Base-by-base conservation (phyloP, 352 stramenopile species). In the Globisporangium nagaii region DNA sequence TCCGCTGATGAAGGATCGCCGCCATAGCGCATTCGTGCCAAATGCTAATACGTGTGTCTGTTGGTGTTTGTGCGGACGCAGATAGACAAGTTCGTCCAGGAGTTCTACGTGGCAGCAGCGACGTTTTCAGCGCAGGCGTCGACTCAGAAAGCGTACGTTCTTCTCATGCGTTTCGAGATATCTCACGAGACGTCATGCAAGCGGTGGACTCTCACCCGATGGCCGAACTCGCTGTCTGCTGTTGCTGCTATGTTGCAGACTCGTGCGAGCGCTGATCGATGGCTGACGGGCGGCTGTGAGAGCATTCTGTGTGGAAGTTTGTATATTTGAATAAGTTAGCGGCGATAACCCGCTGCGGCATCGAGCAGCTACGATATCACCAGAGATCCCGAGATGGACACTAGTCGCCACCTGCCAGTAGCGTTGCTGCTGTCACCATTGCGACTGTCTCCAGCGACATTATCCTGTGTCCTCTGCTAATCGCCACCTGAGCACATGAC, bases 81-180 rank as follows among this genome's bases (percentile, higher is more conserved):
- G 75, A 72, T 88, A 55, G 53, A 82, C 17, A 69, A 71, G 42
- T 84, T 88, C 22, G 63, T 88, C 6, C 53, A 75, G 28, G 75
- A 88, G 17, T 84, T 88, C 44, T 84, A 86, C 59, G 59, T 84
- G 3, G 70, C 71, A 3, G 70, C 78, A 0, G 72, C 78, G 4
- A 70, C 56, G 28, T 85, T 85, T 49, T 63, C 68, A 8, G 55
- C 70, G 1, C 75, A 86, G 32, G 56, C 57, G 0, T 44, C 60
- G 8, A 52, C 69, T 0, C 78, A 88, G 27, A 71, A 67, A 54
- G 31, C 35, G 77, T 85, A 66, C 47, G 74, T 63, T 15, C 6
- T 25, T 35, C 10, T 10, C 7, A 34, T 19, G 1, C 24, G 34
- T 47, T 22, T 34, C 8, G 10, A 45, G 40, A 4, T 9, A 3